Evolutionary conservation across 768 basidiomycete species (phyloP).

Genomic region (Trametopsis cervina): DNA sequence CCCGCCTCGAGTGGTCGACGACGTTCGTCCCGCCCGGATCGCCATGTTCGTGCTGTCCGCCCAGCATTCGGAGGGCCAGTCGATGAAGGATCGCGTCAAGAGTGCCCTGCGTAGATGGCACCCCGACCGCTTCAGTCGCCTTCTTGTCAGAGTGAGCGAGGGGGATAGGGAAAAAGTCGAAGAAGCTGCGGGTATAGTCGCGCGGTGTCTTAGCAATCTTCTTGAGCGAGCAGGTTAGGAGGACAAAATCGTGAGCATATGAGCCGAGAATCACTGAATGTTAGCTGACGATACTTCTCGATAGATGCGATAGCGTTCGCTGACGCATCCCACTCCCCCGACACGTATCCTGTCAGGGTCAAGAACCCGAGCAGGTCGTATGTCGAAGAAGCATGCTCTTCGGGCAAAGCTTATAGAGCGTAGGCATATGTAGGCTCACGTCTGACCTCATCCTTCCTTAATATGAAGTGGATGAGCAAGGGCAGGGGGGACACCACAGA

Average conservation of each 20-base stretch:
- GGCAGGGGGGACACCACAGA: too few species aligned
- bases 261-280: too few species aligned
- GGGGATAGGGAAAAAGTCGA: slow-evolving; percentile 49
- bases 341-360: too few species aligned
- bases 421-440: too few species aligned
- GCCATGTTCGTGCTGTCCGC: slow-evolving; percentile 55
- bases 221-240: slow-evolving; percentile 33
- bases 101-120: slow-evolving; percentile 72
- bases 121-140: slow-evolving; percentile 65
- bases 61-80: slow-evolving; percentile 50
- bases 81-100: slow-evolving; percentile 60
- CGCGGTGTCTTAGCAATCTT: slow-evolving; percentile 60
- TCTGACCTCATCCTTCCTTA: too few species aligned
- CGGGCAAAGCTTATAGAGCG: too few species aligned
- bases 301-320: too few species aligned
- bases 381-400: too few species aligned
- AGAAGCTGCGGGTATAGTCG: slow-evolving; percentile 58
- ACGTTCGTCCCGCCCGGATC: slow-evolving; percentile 50
- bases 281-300: too few species aligned
- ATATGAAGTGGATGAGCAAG: too few species aligned
- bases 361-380: too few species aligned
- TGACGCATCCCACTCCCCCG: too few species aligned
- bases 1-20: slow-evolving; percentile 36
- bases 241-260: slow-evolving; percentile 1
- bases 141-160: slow-evolving; percentile 44